Base-by-base conservation (phyloP, 2,329 filamentous ascomycete species). In the Clathrospora elynae region DNA sequence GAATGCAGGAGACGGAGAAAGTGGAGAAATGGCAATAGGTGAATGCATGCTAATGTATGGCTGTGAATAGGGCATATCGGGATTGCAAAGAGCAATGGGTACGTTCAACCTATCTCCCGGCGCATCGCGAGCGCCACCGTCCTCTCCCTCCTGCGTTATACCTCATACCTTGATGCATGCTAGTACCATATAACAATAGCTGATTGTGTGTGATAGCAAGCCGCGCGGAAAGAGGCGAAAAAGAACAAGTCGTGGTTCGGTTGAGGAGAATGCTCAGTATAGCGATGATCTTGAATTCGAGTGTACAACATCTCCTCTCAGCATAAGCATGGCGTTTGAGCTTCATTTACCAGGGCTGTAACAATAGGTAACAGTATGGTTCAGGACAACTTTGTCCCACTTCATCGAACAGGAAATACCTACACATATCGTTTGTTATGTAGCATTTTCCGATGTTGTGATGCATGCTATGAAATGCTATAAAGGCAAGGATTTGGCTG, bases 81-180 rank as follows among this genome's bases (percentile, higher is more conserved):
- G 90, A 95, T 51, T 97, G 92, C 73, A 96, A 96, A 71, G 91
- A 95, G 74, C 81, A 85, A 75, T 96, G 91, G 91, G 90, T 96
- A 78, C 61, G 82, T 73, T 33, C 3, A 10, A 6, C 12, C 32
- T 23, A 14, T 12, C 25, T 16, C 16, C n/a, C 22, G 7, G 38
- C n/a, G 14, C 23, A 46, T 6, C 14, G 18, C 20, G 19, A 29
- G 18, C 29, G n/a, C 18, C 6, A 16, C 20, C 11, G 19, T n/a
- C 14, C 7, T 12, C 8, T 23, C 31, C 24, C 12, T 13, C 7
- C 36, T 18, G 13, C 22, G 9, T 19, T 11, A 9, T 14, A 12
- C 13, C 28, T 18, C 12, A 31, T 24, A 10, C 16, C 9, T 23
- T 22, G 25, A 41, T 9, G 11, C 11, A 5, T 13, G 16, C 14